Conservation (phyloP, 495 filamentous ascomycete species). For the Trichoderma reesei region DNA sequence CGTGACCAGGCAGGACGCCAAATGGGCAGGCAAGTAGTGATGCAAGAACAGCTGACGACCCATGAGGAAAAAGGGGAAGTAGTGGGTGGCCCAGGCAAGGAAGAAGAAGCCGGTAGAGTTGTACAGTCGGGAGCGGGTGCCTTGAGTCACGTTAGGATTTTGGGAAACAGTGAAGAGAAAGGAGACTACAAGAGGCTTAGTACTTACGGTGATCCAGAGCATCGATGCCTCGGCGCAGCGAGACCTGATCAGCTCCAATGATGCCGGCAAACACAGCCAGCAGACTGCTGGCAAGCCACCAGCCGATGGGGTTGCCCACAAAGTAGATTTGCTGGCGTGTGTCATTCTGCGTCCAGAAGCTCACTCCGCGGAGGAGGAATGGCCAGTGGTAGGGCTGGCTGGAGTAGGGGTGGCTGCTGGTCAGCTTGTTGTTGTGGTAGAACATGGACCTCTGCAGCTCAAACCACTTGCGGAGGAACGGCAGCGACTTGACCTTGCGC, state of each 20-base stretch:
- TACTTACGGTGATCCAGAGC: constrained; percentile 86
- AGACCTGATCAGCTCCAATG: constrained; percentile 85
- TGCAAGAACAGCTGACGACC: constrained; percentile 95
- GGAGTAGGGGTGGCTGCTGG: constrained; percentile 91
- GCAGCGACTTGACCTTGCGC: constrained; percentile 65
- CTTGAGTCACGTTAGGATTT: constrained; percentile 32
- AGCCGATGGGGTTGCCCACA: constrained; percentile 91
- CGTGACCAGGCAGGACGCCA: constrained; percentile 84
- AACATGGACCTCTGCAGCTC: constrained; percentile 98
- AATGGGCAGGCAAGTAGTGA: constrained; percentile 91
- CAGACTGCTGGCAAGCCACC: constrained; percentile 90
- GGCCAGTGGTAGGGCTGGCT: constrained; percentile 96
- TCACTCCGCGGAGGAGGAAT: constrained; percentile 90
- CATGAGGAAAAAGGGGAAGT: constrained; percentile 97
- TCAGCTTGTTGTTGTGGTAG: constrained; percentile 96
- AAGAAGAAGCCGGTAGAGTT: constrained; percentile 99
- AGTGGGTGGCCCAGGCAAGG: constrained; percentile 94
- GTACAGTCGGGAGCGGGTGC: constrained; percentile 86
- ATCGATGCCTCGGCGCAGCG: constrained; percentile 82
- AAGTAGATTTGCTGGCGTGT: constrained; percentile 98
- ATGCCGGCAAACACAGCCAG: constrained; percentile 92
- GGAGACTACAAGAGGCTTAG: not conserved
- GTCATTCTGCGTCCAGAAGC: constrained; percentile 98
- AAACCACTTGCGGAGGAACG: constrained; percentile 90
- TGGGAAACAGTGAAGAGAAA: not conserved